Evolutionary conservation across 179 eudicot genomes (phyloP).

Genomic region (Spinacia oleracea): DNA sequence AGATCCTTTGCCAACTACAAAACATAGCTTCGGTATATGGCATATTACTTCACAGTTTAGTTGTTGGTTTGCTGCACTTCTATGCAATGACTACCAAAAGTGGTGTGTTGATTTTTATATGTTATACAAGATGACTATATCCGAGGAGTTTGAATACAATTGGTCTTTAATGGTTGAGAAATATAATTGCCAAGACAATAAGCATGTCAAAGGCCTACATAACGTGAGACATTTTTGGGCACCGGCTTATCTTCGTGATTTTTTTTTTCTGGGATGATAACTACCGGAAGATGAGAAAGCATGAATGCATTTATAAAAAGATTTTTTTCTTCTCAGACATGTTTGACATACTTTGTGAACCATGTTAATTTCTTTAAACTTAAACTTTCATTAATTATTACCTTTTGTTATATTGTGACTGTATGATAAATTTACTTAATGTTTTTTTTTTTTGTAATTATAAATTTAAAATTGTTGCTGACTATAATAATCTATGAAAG

Average conservation of each 20-base stretch:
- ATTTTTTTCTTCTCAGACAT: neutral
- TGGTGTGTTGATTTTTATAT: neutral
- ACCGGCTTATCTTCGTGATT: neutral
- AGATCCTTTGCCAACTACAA: neutral
- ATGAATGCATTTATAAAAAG: neutral
- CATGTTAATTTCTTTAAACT: no score
- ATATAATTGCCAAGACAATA: neutral
- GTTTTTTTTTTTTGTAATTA: no score
- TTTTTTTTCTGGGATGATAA: neutral
- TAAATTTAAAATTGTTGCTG: no score
- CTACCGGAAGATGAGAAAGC: neutral
- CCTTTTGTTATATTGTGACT: no score
- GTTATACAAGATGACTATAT: neutral
- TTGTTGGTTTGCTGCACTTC: neutral
- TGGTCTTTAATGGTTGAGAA: neutral
- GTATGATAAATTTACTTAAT: no score
- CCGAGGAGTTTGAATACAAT: neutral
- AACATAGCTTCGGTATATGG: neutral
- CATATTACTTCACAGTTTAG: neutral
- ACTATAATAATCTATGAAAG: no score
- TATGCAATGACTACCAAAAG: neutral
- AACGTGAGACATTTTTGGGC: neutral
- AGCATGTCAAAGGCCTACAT: neutral
- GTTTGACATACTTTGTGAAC: neutral
- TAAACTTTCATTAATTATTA: no score